Evolutionary conservation across 2,329 filamentous ascomycete genomes (phyloP), one percentile per base, ranked within the genome.

Genomic region (Aspergillus tubingensis): DNA sequence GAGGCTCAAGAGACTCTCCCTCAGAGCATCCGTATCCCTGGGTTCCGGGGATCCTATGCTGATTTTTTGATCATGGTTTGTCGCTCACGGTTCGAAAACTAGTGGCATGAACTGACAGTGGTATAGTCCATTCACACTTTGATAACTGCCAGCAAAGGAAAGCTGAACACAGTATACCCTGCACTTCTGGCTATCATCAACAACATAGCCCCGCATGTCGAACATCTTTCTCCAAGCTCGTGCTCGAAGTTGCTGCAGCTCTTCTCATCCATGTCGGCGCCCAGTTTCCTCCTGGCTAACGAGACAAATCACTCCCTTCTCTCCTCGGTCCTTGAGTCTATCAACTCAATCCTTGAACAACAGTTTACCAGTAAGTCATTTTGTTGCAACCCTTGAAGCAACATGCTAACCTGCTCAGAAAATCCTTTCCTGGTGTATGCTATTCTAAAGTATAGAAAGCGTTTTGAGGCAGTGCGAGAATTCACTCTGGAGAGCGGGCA

Each of bases 401-500:
- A 36, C 47, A 39, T 17, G 60, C 69, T 77, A 64, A 72, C 60
- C 39, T 50, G 39, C 54, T 58, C 65, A 91, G 90, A 88, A 72
- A 98, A 98, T 67, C 84, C 91, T 3, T 88, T 91, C 57, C 86
- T 98, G 53, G 82, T 97, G 13, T 91, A 92, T 71, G 85, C 90
- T 0, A 84, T 98, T 30, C 74, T 96, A 53, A 89, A 89, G 65
- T 92, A 92, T 62, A 87, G 87, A 69, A 94, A 90, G 75, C 86
- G 88, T 30, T 95, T 98, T 64, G 91, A 96, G 73, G 90, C 90
- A 1, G 79, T 98, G 41, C 87, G 93, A 25, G 87, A 88, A 13
- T 96, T 98, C 69, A 98, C 94, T 0, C 82, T 98, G 0, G 94
- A 98, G 72, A 95, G 91, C 69, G 95, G 91, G 0, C 91, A 95